phyloP scores from a whole-genome alignment of 768 basidiomycete species.

The Leccinum variicolor region DNA sequence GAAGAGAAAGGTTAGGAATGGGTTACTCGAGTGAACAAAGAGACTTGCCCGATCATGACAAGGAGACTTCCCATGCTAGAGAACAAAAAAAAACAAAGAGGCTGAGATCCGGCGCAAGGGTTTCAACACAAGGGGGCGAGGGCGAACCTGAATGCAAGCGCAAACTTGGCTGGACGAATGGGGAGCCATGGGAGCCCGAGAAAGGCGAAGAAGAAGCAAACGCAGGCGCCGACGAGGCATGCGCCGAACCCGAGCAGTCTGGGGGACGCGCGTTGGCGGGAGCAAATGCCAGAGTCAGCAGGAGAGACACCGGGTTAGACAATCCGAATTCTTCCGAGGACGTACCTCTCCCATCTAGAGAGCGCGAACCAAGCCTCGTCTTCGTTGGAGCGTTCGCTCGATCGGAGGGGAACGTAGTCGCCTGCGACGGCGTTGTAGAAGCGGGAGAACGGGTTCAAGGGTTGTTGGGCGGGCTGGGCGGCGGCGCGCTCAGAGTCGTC shows the following conservation, averaged over 20 bases:
- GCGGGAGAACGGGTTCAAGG: constrained; percentile 70
- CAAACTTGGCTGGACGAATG: constrained; percentile 86
- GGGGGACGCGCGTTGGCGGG: background rate
- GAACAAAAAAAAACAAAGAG: background rate
- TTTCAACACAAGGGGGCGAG: background rate
- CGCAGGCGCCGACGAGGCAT: constrained; percentile 84
- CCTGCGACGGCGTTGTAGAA: constrained; percentile 86
- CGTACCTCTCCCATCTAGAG: constrained; percentile 87
- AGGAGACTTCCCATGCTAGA: constrained; percentile 80
- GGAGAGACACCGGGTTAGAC: background rate
- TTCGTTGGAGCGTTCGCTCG: constrained; percentile 80
- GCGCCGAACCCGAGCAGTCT: constrained; percentile 90
- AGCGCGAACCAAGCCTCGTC: constrained; percentile 95
- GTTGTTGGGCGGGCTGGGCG: constrained; percentile 30
- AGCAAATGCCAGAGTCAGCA: background rate
- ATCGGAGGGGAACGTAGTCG: constrained; percentile 85
- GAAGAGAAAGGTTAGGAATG: background rate
- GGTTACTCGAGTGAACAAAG: background rate
- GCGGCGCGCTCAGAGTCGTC: constrained; percentile 59
- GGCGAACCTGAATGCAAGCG: constrained; percentile 73
- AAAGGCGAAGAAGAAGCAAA: constrained; percentile 93
- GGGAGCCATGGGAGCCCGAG: constrained; percentile 67
- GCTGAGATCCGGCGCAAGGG: background rate
- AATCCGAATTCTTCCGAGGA: background rate
- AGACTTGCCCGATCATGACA: constrained; percentile 89